phyloP scores from a whole-genome alignment of 257 asterid species.

The Plectranthus barbatus region DNA sequence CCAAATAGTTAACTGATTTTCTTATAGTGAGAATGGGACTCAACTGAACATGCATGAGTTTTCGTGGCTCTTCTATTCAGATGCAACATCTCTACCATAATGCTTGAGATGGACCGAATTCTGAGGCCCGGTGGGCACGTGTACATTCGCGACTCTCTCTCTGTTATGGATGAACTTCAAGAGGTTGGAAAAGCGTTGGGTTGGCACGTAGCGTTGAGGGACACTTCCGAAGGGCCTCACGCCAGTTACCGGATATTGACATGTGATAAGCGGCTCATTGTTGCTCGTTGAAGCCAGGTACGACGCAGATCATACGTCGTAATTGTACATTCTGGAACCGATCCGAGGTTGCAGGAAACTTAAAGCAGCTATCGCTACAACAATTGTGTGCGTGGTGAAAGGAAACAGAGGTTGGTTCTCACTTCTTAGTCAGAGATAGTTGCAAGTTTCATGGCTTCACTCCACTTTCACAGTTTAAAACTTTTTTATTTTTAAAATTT shows the following conservation, averaged over 20 bases:
- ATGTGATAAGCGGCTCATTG: slow-evolving; percentile 50
- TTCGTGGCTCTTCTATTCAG: slow-evolving; percentile 26
- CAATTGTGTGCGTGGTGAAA: background rate
- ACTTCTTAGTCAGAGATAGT: background rate
- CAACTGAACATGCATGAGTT: background rate
- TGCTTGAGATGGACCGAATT: slow-evolving; percentile 94
- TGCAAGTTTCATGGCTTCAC: slow-evolving; percentile 10
- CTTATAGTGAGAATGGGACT: too few relatives aligned
- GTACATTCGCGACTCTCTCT: slow-evolving; percentile 57
- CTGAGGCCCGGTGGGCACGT: slow-evolving; percentile 83
- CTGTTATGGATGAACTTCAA: slow-evolving; percentile 66
- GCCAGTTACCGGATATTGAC: slow-evolving; percentile 67
- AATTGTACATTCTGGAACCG: slow-evolving; percentile 13
- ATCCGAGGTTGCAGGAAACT: background rate
- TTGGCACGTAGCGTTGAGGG: slow-evolving; percentile 66
- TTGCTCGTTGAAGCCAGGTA: slow-evolving; percentile 9
- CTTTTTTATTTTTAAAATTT: too few relatives aligned
- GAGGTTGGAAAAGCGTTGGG: slow-evolving; percentile 65
- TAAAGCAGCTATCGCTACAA: background rate
- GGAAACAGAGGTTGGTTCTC: background rate
- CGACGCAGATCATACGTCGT: background rate
- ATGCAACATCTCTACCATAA: slow-evolving; percentile 62
- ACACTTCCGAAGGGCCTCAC: slow-evolving; percentile 88
- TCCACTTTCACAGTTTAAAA: slow-evolving; percentile 9
- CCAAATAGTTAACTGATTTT: too few relatives aligned